Evolutionary conservation across 495 filamentous ascomycete species (phyloP).

Genomic region (Xylona heveae): DNA sequence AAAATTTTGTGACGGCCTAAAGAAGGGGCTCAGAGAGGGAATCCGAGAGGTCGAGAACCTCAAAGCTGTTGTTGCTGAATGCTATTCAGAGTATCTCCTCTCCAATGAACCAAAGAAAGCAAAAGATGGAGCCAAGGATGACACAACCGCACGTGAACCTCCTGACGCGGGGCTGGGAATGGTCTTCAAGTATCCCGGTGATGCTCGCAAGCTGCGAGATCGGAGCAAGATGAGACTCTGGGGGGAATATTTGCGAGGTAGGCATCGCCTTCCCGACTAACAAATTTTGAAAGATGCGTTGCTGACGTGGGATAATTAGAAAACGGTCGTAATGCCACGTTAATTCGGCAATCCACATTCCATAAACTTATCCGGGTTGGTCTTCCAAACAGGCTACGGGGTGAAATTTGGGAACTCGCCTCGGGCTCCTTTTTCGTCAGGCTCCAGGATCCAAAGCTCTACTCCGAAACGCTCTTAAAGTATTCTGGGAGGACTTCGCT

Average conservation of each 20-base stretch:
- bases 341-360: conserved; percentile 89
- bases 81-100: conserved; percentile 86
- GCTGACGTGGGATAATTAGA: conserved; percentile 24
- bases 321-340: conserved; percentile 80
- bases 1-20: conserved; percentile 86
- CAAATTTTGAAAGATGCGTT: background rate
- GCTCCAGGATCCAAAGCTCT: conserved; percentile 66
- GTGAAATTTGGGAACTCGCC: conserved; percentile 89
- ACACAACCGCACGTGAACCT: conserved; percentile 17
- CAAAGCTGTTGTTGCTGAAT: conserved; percentile 52
- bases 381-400: conserved; percentile 75
- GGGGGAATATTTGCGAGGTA: conserved; percentile 78
- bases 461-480: conserved; percentile 62
- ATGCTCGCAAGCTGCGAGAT: conserved; percentile 87
- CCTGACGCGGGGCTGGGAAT: conserved; percentile 87
- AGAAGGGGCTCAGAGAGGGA: conserved; percentile 63
- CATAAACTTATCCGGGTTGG: conserved; percentile 94
- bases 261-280: conserved; percentile 6
- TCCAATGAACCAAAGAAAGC: conserved; percentile 11
- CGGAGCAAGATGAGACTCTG: conserved; percentile 93
- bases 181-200: conserved; percentile 86
- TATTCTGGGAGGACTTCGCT: conserved; percentile 66
- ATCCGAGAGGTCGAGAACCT: conserved; percentile 74
- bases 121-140: conserved; percentile 23
- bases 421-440: conserved; percentile 79